Evolutionary conservation across 2,329 filamentous ascomycete species (phyloP).

Genomic region (Fusarium siculi): DNA sequence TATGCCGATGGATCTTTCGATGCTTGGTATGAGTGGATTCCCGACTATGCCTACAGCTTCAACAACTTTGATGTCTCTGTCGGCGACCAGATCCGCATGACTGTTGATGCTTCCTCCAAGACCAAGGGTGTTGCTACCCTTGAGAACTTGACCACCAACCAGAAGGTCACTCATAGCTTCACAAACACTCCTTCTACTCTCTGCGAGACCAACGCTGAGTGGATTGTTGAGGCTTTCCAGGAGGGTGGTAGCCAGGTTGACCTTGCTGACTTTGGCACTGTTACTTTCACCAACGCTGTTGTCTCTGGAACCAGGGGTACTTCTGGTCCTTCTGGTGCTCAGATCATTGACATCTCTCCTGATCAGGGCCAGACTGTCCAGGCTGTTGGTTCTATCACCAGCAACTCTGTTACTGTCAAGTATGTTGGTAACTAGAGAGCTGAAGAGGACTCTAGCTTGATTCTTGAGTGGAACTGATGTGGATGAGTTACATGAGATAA

Average conservation of each 20-base stretch:
- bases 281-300: constrained; percentile 3
- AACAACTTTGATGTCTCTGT: constrained; percentile 45
- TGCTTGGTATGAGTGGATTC: constrained; percentile 61
- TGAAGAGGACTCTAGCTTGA: fast-evolving
- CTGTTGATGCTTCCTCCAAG: constrained; percentile 1
- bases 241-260: constrained; percentile 39
- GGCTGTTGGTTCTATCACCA: constrained; percentile 2
- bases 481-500: fast-evolving
- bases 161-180: constrained; percentile 63
- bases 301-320: neutral
- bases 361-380: neutral
- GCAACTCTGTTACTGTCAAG: constrained; percentile 56
- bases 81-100: constrained; percentile 48
- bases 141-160: constrained; percentile 62
- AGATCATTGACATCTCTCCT: constrained; percentile 6
- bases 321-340: constrained; percentile 1
- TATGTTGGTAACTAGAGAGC: constrained; percentile 39
- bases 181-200: constrained; percentile 55
- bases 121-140: constrained; percentile 37
- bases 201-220: constrained; percentile 68
- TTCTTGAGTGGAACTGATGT: fast-evolving
- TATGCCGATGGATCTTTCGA: constrained; percentile 50
- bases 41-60: constrained; percentile 55
- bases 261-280: constrained; percentile 46
- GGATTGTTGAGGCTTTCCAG: constrained; percentile 66